Conservation (phyloP, 2,329 filamentous ascomycete genomes). For the Alternaria novae-zelandiae region DNA sequence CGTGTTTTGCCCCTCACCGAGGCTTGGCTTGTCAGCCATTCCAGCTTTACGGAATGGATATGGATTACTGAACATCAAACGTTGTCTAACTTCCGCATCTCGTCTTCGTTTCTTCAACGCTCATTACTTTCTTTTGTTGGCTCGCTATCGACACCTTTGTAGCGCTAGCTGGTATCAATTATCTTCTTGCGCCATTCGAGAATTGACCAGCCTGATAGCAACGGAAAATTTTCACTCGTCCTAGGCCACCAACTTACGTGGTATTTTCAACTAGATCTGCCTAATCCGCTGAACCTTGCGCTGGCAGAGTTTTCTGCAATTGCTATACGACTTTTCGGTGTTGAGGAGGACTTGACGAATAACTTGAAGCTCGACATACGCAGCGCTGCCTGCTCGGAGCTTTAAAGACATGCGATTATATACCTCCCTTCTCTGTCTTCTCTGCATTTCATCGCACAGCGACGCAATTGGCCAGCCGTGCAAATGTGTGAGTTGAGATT, state of each 20-base stretch:
- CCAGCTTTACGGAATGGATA: not conserved
- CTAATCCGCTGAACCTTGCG: not conserved
- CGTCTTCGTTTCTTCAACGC: not conserved
- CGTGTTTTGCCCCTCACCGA: not conserved
- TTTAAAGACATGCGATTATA: not conserved
- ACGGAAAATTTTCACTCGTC: no score
- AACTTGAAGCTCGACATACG: not conserved
- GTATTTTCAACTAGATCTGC: not conserved
- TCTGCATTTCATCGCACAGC: not conserved
- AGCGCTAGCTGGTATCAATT: not conserved
- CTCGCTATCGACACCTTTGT: not conserved
- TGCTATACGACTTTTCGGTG: not conserved
- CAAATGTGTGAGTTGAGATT: constrained; percentile 26
- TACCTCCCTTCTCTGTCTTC: not conserved
- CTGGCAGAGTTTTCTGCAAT: not conserved
- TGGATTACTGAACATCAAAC: not conserved
- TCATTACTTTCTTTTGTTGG: not conserved
- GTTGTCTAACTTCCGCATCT: not conserved
- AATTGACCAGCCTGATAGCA: not conserved
- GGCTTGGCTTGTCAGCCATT: not conserved
- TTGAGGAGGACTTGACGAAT: not conserved
- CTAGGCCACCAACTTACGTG: not conserved
- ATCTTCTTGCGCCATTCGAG: not conserved
- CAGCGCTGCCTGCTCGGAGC: rapidly evolving
- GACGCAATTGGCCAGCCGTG: constrained; percentile 8